Conservation (phyloP, 768 basidiomycete genomes). For the Leccinum longicurvipes region DNA sequence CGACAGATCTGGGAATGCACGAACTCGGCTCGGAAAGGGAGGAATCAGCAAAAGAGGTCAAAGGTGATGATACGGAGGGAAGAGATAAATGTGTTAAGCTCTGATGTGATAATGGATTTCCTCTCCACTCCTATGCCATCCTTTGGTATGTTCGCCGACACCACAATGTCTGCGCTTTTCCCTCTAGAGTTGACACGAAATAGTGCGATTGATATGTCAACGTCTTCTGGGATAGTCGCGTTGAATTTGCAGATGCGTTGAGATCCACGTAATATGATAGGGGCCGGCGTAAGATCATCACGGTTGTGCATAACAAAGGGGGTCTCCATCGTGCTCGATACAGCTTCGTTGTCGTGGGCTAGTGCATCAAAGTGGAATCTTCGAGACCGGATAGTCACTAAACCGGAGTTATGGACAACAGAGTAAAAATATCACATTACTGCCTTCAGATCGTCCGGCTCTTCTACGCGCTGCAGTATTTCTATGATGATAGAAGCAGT, state of each 20-base stretch:
- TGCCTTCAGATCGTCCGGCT: conserved; percentile 54
- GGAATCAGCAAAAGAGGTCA: conserved; percentile 58
- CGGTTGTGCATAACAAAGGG: conserved; percentile 40
- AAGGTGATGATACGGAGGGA: conserved; percentile 69
- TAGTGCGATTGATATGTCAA: conserved; percentile 75
- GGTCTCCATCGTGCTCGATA: conserved; percentile 42
- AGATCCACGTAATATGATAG: conserved; percentile 60
- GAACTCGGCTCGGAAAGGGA: neutral
- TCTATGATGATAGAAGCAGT: conserved; percentile 80
- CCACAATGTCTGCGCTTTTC: conserved; percentile 77
- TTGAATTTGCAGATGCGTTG: conserved; percentile 82
- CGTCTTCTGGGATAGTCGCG: conserved; percentile 52
- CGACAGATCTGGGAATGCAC: conserved; percentile 1
- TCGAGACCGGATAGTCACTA: conserved; percentile 8
- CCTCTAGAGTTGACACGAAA: conserved; percentile 58
- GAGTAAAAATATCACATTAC: conserved; percentile 50
- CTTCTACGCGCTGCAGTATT: conserved; percentile 70
- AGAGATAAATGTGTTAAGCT: conserved; percentile 53
- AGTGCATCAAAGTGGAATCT: conserved; percentile 92
- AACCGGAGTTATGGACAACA: neutral
- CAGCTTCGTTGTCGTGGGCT: conserved; percentile 86
- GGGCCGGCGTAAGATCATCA: conserved; percentile 52
- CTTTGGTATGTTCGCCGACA: conserved; percentile 80
- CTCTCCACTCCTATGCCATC: conserved; percentile 36
- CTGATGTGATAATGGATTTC: conserved; percentile 33